Percentiles rank a stretch among this genome's conserved stretches.
Conservation (phyloP, 495 filamentous ascomycete genomes). For the Aspergillus carlsbadensis region DNA sequence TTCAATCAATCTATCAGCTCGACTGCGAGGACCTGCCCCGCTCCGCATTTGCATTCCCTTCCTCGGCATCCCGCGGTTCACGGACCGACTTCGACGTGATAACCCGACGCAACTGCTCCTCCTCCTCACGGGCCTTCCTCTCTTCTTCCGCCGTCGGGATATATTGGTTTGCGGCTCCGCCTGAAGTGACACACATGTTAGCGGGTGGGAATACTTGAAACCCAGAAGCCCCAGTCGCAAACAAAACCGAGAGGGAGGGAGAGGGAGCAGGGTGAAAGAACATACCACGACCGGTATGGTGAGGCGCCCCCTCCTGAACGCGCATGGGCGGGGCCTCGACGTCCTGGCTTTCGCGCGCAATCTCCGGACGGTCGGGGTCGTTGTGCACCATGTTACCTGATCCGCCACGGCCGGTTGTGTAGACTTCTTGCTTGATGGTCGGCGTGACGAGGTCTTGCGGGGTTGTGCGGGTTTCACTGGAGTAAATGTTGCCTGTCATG, state of each 20-base stretch:
- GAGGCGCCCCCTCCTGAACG: slow-evolving; percentile 39
- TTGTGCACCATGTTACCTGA: slow-evolving; percentile 74
- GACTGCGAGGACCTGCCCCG: slow-evolving; percentile 24
- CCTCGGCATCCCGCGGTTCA: slow-evolving; percentile 38
- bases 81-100: slow-evolving; percentile 29
- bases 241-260: not conserved
- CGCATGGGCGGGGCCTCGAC: slow-evolving; percentile 59
- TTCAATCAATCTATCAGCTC: slow-evolving; percentile 7
- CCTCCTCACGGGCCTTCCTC: slow-evolving; percentile 33
- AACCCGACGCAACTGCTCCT: slow-evolving; percentile 37
- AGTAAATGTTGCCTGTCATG: slow-evolving; percentile 68
- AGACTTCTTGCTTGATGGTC: slow-evolving; percentile 74
- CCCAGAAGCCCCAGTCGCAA: not conserved
- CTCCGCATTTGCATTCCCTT: slow-evolving; percentile 25
- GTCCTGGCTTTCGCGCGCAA: slow-evolving; percentile 79
- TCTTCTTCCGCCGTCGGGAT: slow-evolving; percentile 42
- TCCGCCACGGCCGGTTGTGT: slow-evolving; percentile 78
- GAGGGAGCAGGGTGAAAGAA: not conserved
- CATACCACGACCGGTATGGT: slow-evolving; percentile 49
- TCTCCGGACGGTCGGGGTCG: slow-evolving; percentile 59
- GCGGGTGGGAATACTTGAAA: not conserved
- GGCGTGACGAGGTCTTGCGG: slow-evolving; percentile 73
- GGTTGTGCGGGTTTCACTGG: slow-evolving; percentile 48
- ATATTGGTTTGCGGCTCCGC: slow-evolving; percentile 46
- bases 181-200: slow-evolving; percentile 17